Base-by-base conservation (phyloP, 2,329 filamentous ascomycete species). In the Dactylellina drechsleri region DNA sequence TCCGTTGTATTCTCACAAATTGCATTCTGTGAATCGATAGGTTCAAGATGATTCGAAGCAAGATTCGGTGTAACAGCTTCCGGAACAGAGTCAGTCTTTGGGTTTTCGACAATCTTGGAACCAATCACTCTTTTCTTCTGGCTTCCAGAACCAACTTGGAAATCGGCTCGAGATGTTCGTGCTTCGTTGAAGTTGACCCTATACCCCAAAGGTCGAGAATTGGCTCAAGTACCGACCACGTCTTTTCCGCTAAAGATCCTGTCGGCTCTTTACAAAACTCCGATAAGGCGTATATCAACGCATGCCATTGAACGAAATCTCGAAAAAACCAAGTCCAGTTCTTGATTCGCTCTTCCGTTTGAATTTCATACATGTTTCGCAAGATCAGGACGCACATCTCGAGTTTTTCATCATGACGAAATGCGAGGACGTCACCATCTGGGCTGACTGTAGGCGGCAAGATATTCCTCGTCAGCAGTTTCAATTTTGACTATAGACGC, bases 261-360 rank as follows among this genome's bases (percentile, higher is more conserved):
- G 47, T 49, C n/a, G 57, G 57, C 15, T 49, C 41, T 16, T 45
- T n/a, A 15, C 57, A 60, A 15, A 60, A 60, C 36, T 60, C 57
- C 13, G 57, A 60, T 28, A 60, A 18, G 10, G 23, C 2, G 36
- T 28, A 60, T 49, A 36, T 49, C 12, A 60, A 8, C 1, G 57
- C 57, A 45, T 60, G 57, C 57, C 57, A 60, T 18, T 60, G 57
- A 26, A 60, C 43, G 31, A 60, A 60, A n/a, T 60, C 57, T 1
- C 57, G 20, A 18, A 60, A 60, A 36, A 60, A 60, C 57, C 57
- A 60, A 36, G 57, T 49, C 57, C 57, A 60, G 2, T 49, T 16
- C 31, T 36, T 60, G 26, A 60, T 60, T 15, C 20, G 57, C 6
- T 2, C 13, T 12, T 36, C 41, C 4, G 41, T 49, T 36, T 60